These are phyloP conservation scores for Pseudocercospora fuligena DNA, from an alignment of 2,329 filamentous ascomycete genomes.

Conservation along the genomic window DNA sequence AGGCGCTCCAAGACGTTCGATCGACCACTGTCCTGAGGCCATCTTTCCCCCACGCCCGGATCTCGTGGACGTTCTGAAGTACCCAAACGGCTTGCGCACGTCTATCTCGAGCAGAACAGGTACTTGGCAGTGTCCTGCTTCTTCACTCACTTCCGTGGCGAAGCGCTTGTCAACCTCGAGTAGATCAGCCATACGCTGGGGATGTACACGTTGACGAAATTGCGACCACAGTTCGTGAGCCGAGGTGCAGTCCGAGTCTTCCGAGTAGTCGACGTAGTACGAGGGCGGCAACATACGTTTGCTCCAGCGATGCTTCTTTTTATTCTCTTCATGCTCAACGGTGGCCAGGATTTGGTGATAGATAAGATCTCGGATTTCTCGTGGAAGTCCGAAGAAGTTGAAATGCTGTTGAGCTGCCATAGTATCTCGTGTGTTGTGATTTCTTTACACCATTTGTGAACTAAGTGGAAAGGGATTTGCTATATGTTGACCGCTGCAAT, in stretches of 20 bases:
- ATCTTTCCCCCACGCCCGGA: background rate
- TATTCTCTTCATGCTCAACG: background rate
- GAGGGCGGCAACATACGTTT: background rate
- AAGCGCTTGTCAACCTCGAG: background rate
- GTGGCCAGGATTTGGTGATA: background rate
- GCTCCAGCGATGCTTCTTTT: background rate
- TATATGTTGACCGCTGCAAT: too few relatives aligned
- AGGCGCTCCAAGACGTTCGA: background rate
- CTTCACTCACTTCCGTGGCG: background rate
- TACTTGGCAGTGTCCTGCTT: background rate
- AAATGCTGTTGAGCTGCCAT: background rate
- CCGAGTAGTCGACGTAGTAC: background rate
- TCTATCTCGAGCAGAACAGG: background rate
- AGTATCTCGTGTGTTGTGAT: background rate
- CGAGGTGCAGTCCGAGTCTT: background rate
- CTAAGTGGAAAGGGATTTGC: background rate
- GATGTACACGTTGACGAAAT: background rate
- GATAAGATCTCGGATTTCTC: constrained; percentile 1
- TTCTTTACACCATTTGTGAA: background rate
- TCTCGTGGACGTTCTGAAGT: background rate
- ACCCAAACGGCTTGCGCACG: background rate
- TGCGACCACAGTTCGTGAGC: background rate
- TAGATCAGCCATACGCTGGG: background rate
- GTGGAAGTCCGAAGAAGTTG: constrained; percentile 1
- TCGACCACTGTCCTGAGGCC: background rate